Percentiles rank a stretch among this genome's conserved stretches.
Conservation (phyloP, 2,329 filamentous ascomycete species). For the Huntiella omanensis region DNA sequence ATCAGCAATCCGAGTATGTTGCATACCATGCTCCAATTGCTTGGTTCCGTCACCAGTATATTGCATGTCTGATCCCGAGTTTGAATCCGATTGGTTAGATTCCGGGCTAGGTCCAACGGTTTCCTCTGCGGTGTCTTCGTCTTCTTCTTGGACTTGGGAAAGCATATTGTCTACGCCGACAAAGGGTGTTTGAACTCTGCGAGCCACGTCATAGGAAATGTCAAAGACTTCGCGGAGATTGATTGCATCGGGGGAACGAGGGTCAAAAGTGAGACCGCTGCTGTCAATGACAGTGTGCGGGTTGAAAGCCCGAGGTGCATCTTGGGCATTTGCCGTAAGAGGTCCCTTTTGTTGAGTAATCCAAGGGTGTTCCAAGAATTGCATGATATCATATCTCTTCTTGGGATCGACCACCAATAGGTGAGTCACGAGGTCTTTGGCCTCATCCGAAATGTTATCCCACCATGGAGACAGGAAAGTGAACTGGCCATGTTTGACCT, state of each 20-base stretch:
- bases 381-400: conserved; percentile 79
- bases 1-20: conserved; percentile 55
- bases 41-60: conserved; percentile 30
- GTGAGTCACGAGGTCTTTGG: conserved; percentile 85
- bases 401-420: conserved; percentile 87
- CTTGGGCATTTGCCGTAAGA: conserved; percentile 10
- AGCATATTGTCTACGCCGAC: conserved; percentile 60
- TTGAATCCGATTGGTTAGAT: neutral
- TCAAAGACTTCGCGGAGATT: conserved; percentile 96
- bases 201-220: conserved; percentile 91
- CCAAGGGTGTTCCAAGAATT: conserved; percentile 94
- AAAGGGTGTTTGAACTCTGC: conserved; percentile 91
- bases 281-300: conserved; percentile 31
- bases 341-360: conserved; percentile 35
- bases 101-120: neutral
- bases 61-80: conserved; percentile 18
- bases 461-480: conserved; percentile 98
- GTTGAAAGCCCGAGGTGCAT: conserved; percentile 33
- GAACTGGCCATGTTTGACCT: conserved; percentile 90
- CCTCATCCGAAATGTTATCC: conserved; percentile 93
- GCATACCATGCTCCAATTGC: conserved; percentile 72
- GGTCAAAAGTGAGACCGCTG: conserved; percentile 57
- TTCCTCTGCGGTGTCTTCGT: conserved; percentile 33
- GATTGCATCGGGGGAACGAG: conserved; percentile 84
- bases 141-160: conserved; percentile 51